A percentile compares a stretch with the other conserved stretches of the same genome.
These are phyloP conservation scores for Fomes fomentarius DNA, from an alignment of 1,284 basidiomycete species.

Conservation along the genomic window DNA sequence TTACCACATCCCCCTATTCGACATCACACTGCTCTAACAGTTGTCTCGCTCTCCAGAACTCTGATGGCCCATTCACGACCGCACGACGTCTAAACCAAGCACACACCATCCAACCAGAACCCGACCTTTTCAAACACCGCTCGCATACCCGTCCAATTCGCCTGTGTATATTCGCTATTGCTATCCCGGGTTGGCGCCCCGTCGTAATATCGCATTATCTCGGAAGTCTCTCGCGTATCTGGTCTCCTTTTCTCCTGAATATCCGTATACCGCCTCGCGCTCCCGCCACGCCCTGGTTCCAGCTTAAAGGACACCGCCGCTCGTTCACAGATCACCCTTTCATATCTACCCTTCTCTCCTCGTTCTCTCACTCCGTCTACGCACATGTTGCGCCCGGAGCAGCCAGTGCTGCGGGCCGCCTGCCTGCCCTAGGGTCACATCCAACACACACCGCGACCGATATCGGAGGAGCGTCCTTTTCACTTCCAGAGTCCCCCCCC, in stretches of 20 bases:
- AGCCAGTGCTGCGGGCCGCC: slow-evolving; percentile 9
- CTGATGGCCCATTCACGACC: slow-evolving; percentile 21
- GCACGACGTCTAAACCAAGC: slow-evolving; percentile 15
- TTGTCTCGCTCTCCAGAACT: slow-evolving; percentile 11
- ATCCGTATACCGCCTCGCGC: slow-evolving; percentile 12
- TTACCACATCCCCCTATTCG: slow-evolving; percentile 14
- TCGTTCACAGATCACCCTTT: slow-evolving; percentile 18
- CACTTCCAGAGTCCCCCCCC: not conserved
- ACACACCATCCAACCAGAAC: slow-evolving; percentile 16
- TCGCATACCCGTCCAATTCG: slow-evolving; percentile 23
- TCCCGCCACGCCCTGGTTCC: slow-evolving; percentile 26
- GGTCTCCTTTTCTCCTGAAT: slow-evolving; percentile 2
- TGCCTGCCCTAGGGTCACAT: slow-evolving; percentile 4
- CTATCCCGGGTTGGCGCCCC: slow-evolving; percentile 21
- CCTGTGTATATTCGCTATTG: slow-evolving; percentile 27
- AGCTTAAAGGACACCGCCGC: slow-evolving; percentile 30
- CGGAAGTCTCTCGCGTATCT: slow-evolving; percentile 1
- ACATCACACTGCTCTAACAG: slow-evolving; percentile 14
- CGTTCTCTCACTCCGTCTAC: not conserved
- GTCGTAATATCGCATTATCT: slow-evolving; percentile 19
- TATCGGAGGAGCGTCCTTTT: not conserved
- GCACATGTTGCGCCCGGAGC: slow-evolving; percentile 1
- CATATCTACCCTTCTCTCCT: not conserved
- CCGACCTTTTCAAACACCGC: slow-evolving; percentile 19
- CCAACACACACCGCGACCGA: not conserved